Conservation (phyloP, 2,329 filamentous ascomycete genomes). For the Colletotrichum limetticola region DNA sequence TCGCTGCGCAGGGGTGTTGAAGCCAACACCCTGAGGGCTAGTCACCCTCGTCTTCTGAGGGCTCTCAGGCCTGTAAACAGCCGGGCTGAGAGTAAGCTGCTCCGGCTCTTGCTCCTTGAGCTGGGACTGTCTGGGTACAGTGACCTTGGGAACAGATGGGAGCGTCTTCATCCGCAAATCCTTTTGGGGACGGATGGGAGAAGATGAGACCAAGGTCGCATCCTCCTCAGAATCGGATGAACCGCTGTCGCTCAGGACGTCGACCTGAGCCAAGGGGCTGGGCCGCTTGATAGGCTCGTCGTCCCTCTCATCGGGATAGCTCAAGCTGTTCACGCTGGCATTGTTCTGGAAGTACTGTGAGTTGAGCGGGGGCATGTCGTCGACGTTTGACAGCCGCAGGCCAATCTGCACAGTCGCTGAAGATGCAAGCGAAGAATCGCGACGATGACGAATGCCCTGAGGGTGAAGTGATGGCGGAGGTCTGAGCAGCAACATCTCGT, state of each 20-base stretch:
- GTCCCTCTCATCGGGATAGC: slow-evolving; percentile 43
- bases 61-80: slow-evolving; percentile 61
- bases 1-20: slow-evolving; percentile 40
- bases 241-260: slow-evolving; percentile 14
- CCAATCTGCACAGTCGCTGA: slow-evolving; percentile 79
- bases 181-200: slow-evolving; percentile 40
- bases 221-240: slow-evolving; percentile 38
- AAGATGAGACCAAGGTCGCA: slow-evolving; percentile 23
- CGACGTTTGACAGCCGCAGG: slow-evolving; percentile 71
- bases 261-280: slow-evolving; percentile 43
- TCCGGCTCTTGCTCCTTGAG: slow-evolving; percentile 39
- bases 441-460: slow-evolving; percentile 56
- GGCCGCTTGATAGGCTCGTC: slow-evolving; percentile 38
- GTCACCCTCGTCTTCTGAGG: slow-evolving; percentile 48
- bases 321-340: slow-evolving; percentile 51
- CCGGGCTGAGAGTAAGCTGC: slow-evolving; percentile 58
- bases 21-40: slow-evolving; percentile 57
- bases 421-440: slow-evolving; percentile 72
- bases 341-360: slow-evolving; percentile 44
- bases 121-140: slow-evolving; percentile 18
- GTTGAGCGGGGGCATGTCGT: slow-evolving; percentile 56
- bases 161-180: slow-evolving; percentile 50
- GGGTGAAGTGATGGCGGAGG: slow-evolving; percentile 34
- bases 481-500: slow-evolving; percentile 22
- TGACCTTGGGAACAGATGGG: slow-evolving; percentile 48